phyloP scores from a whole-genome alignment of 2,329 filamentous ascomycete genomes.

The Drechslerella dactyloides region DNA sequence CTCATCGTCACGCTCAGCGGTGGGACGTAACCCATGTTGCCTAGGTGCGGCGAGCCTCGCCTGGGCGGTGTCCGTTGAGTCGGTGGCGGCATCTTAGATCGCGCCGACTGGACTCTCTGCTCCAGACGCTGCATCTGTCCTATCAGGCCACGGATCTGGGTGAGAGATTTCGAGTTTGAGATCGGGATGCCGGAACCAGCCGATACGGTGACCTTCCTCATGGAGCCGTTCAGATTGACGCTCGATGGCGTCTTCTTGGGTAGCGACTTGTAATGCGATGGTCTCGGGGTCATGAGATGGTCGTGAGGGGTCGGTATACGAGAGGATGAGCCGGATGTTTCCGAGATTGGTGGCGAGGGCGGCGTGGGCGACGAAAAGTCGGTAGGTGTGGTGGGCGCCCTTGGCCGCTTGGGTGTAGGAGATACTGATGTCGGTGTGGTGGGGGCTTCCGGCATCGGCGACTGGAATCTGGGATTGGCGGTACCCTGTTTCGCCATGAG shows the following conservation, averaged over 20 bases:
- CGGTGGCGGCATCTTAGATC: slow-evolving; percentile 88
- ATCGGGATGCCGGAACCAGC: slow-evolving; percentile 60
- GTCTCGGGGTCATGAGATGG: slow-evolving; percentile 64
- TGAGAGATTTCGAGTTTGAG: slow-evolving; percentile 73
- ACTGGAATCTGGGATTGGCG: slow-evolving; percentile 62
- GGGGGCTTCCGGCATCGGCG: slow-evolving; percentile 76
- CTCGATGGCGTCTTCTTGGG: slow-evolving; percentile 55
- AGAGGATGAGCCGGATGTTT: slow-evolving; percentile 71
- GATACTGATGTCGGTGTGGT: slow-evolving; percentile 82
- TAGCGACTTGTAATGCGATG: slow-evolving; percentile 59
- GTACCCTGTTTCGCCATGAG: slow-evolving; percentile 58
- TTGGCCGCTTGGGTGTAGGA: slow-evolving; percentile 72
- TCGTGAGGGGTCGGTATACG: slow-evolving; percentile 64
- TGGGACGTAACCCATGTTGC: slow-evolving; percentile 45
- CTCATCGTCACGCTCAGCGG: slow-evolving; percentile 49
- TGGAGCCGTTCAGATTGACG: slow-evolving; percentile 35
- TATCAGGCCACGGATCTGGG: slow-evolving; percentile 90
- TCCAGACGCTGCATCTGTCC: slow-evolving; percentile 97
- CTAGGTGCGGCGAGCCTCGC: slow-evolving; percentile 54
- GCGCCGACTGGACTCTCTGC: slow-evolving; percentile 85
- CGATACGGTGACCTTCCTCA: slow-evolving; percentile 59
- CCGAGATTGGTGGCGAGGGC: slow-evolving; percentile 91
- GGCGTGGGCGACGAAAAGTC: slow-evolving; percentile 74
- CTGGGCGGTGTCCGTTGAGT: slow-evolving; percentile 80
- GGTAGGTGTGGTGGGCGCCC: slow-evolving; percentile 62